Evolutionary conservation across 2,329 filamentous ascomycete species (phyloP), one percentile per base, ranked within the genome.

Genomic region (Mycosphaerelloides madeirae): DNA sequence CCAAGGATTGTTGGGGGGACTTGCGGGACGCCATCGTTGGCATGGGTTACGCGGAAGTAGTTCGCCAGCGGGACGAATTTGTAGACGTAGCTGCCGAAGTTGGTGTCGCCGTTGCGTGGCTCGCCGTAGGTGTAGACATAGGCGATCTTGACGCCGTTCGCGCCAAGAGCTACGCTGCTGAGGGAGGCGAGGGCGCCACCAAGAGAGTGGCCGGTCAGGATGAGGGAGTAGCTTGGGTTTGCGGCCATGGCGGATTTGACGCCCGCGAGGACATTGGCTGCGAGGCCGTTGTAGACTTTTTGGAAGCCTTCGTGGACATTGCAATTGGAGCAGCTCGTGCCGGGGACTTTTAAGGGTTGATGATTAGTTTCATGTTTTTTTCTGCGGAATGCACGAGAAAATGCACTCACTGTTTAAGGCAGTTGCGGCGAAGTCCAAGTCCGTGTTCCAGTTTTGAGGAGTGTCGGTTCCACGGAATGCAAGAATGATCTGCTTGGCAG

Each of bases 161-260:
- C 61, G 36, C 81, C 75, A 15, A 85, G 65, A 53, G 78, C 71
- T 1, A 74, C 78, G 0, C 73, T 78, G 0, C 73, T 82, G 3
- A 87, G 61, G 6, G 76, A 79, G 31, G 76, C 80, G 2, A 87
- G 68, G 6, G 81, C 81, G 19, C 71, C 84, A 37, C 84, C 84
- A 3, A 87, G 77, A 8, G 80, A 84, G 68, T 87, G 83, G 29
- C 84, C 84, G 0, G 81, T 80, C n/a, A 75, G 63, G 14, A 83
- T 61, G 59, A 85, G 59, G 35, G 62, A 62, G 68, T 75, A 83
- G 37, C 48, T 50, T 37, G 41, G 31, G 65, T 79, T 65, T 20
- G 68, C 61, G 1, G 59, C 56, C 31, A 59, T 61, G 3, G 78
- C 77, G 1, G 61, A 46, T 15, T 63, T 51, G 16, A 84, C 59